A percentile compares a stretch with the other conserved stretches of the same genome.
Conservation (phyloP, 2,329 filamentous ascomycete genomes). For the Fusarium nanum region DNA sequence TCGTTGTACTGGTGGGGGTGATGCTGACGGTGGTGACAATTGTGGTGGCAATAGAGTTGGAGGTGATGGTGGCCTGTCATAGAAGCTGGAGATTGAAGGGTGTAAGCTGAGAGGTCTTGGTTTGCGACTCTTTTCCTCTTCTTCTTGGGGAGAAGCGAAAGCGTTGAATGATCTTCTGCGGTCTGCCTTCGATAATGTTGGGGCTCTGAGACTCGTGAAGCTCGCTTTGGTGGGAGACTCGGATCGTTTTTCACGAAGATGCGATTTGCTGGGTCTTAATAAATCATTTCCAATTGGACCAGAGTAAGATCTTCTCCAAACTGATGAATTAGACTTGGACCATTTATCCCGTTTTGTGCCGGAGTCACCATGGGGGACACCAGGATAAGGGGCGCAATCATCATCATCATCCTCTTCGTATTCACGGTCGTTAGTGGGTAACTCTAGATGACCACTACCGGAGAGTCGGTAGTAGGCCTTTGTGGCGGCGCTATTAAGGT, state of each 20-base stretch:
- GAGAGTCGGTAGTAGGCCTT: conserved; percentile 52
- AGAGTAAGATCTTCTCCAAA: conserved; percentile 39
- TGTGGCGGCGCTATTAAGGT: conserved; percentile 51
- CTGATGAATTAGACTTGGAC: conserved; percentile 30
- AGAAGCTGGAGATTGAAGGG: conserved; percentile 36
- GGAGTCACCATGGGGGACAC: conserved; percentile 29
- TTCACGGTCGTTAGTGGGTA: conserved; percentile 7
- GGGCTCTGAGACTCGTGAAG: conserved; percentile 1
- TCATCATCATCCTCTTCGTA: conserved; percentile 19
- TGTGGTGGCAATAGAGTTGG: conserved; percentile 25
- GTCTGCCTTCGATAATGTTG: conserved; percentile 8
- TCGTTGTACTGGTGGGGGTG: conserved; percentile 33
- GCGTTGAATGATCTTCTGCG: conserved; percentile 43
- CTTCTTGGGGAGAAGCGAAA: conserved; percentile 26
- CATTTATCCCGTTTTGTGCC: conserved; percentile 15
- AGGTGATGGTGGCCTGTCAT: not conserved
- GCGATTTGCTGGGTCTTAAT: conserved; percentile 3
- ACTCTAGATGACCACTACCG: conserved; percentile 2
- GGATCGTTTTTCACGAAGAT: conserved; percentile 21
- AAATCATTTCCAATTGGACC: conserved; percentile 13
- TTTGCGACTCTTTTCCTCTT: conserved; percentile 20
- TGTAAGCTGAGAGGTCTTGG: conserved; percentile 42
- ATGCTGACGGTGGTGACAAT: conserved; percentile 1
- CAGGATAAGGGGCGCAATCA: conserved; percentile 34
- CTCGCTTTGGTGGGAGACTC: conserved; percentile 13